Conservation (phyloP, 805 yeast species). For the Metschnikowia rubicola region DNA sequence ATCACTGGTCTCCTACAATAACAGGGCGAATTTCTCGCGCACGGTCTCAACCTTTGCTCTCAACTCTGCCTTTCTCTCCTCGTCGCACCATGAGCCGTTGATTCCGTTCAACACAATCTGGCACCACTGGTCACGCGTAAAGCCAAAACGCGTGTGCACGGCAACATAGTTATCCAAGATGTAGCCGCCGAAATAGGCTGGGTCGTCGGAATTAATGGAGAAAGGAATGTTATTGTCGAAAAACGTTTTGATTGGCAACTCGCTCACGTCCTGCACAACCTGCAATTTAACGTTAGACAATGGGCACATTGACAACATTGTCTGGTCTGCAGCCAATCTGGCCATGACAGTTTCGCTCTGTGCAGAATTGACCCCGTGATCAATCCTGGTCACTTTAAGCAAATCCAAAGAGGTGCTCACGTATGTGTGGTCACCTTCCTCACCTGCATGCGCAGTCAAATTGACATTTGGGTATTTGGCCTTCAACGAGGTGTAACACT, state of each 20-base stretch:
- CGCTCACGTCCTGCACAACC: slow-evolving; percentile 63
- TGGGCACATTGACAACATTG: slow-evolving; percentile 72
- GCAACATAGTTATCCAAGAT: slow-evolving; percentile 69
- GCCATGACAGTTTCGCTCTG: slow-evolving; percentile 52
- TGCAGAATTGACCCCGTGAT: slow-evolving; percentile 72
- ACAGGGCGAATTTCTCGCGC: slow-evolving; percentile 31
- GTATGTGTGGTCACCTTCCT: slow-evolving; percentile 77
- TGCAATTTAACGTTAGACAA: slow-evolving; percentile 71
- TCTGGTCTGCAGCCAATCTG: slow-evolving; percentile 52
- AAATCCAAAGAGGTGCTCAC: slow-evolving; percentile 56
- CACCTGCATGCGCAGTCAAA: slow-evolving; percentile 86
- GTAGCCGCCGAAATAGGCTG: slow-evolving; percentile 79
- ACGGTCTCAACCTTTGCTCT: slow-evolving; percentile 43
- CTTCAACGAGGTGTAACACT: slow-evolving; percentile 54
- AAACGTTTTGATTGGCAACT: slow-evolving; percentile 62
- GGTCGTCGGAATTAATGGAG: slow-evolving; percentile 59
- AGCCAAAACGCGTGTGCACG: slow-evolving; percentile 64
- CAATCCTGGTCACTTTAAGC: slow-evolving; percentile 60
- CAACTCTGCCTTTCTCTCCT: slow-evolving; percentile 52
- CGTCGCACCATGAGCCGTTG: slow-evolving; percentile 68
- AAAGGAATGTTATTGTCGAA: slow-evolving; percentile 64
- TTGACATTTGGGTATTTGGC: slow-evolving; percentile 50
- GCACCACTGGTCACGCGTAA: slow-evolving; percentile 59
- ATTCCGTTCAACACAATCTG: slow-evolving; percentile 63
- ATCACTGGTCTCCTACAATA: background rate